Percentiles rank a stretch among this genome's conserved stretches.
phyloP scores from a whole-genome alignment of 306 rosid species.

The Heteromeles arbutifolia region DNA sequence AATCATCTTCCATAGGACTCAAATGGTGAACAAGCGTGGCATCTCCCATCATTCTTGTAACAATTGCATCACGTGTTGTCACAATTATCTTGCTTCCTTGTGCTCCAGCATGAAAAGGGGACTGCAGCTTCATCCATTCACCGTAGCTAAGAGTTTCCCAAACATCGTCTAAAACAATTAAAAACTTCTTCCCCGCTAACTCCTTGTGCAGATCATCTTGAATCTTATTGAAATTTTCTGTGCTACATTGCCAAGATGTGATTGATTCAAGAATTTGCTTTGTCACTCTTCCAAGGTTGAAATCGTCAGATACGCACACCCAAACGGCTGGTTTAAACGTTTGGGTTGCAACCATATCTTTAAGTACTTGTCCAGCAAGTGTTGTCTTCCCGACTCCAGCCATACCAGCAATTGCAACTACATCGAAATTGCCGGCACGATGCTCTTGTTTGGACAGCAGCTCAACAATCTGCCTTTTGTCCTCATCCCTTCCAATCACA shows the following conservation, averaged over 20 bases:
- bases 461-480: background rate
- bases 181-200: no score
- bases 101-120: no score
- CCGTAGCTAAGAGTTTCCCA: no score
- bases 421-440: background rate
- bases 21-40: no score
- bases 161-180: no score
- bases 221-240: no score
- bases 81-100: no score
- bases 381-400: conserved; percentile 3
- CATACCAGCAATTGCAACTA: background rate
- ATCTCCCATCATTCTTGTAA: no score
- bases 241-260: background rate
- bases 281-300: background rate
- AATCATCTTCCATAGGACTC: no score
- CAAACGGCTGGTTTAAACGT: background rate
- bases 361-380: background rate
- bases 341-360: background rate
- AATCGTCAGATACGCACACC: background rate
- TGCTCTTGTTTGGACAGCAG: background rate
- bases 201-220: no score
- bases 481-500: conserved; percentile 18
- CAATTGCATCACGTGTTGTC: no score
- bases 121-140: no score
- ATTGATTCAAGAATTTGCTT: background rate